Conservation (phyloP, 331 rosid genomes). For the Erythrophleum ivorense region DNA sequence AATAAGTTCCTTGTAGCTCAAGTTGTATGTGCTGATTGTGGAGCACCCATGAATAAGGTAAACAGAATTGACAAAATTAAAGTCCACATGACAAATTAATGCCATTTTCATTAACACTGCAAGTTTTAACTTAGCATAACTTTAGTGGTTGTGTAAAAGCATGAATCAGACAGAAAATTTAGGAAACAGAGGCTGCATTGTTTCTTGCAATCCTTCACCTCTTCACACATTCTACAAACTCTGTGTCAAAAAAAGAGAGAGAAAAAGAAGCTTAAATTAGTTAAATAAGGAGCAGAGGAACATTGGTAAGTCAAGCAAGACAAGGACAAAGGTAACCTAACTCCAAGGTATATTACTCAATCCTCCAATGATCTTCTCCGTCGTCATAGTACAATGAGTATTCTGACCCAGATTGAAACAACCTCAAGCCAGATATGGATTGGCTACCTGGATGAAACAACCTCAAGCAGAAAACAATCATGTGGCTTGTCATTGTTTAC, state of each 20-base stretch:
- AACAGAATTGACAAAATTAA: no score
- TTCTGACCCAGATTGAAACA: conserved; percentile 77
- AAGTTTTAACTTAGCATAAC: no score
- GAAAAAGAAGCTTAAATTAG: conserved; percentile 7
- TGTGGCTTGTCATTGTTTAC: no score
- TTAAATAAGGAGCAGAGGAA: not conserved
- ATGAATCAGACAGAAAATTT: not conserved
- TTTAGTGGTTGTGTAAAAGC: no score
- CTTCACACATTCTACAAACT: conserved; percentile 75
- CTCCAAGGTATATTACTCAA: conserved; percentile 89
- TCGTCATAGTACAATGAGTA: conserved; percentile 69
- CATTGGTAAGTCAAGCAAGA: not conserved
- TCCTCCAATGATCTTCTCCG: conserved; percentile 80
- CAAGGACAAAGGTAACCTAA: conserved; percentile 52
- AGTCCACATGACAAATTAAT: no score
- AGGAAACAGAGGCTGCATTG: conserved; percentile 45
- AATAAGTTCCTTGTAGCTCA: no score
- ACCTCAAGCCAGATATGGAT: conserved; percentile 59
- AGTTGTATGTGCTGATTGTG: no score
- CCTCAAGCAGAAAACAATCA: no score
- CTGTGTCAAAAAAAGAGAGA: conserved; percentile 43
- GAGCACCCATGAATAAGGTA: no score
- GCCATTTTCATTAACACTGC: not conserved
- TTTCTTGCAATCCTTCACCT: conserved; percentile 84
- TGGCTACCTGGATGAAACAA: conserved; percentile 63